These are phyloP conservation scores for Geotrichum reessii DNA, from an alignment of 1,139 yeast species.

Conservation along the genomic window DNA sequence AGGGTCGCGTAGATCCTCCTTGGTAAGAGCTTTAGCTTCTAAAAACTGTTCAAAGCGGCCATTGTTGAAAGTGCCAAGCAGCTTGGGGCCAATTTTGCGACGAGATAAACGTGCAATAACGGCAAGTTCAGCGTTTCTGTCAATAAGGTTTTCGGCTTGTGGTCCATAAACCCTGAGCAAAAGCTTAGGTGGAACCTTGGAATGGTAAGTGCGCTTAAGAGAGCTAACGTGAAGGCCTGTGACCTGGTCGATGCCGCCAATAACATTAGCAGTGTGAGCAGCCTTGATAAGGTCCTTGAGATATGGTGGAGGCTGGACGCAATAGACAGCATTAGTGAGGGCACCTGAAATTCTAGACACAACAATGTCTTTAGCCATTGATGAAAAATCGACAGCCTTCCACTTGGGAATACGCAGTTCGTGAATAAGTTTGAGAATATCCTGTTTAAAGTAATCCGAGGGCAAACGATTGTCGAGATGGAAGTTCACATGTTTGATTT, in stretches of 20 bases:
- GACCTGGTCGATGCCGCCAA: slow-evolving; percentile 18
- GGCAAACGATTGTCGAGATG: slow-evolving; percentile 51
- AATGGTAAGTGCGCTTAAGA: slow-evolving; percentile 26
- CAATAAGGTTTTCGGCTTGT: slow-evolving; percentile 79
- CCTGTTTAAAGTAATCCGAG: slow-evolving; percentile 75
- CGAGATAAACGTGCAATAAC: slow-evolving; percentile 67
- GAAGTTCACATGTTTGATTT: slow-evolving; percentile 19
- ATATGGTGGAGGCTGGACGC: slow-evolving; percentile 43
- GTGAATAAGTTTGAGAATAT: slow-evolving; percentile 61
- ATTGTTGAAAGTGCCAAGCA: slow-evolving; percentile 81
- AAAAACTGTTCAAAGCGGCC: slow-evolving; percentile 91
- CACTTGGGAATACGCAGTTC: slow-evolving; percentile 69
- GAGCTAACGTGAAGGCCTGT: slow-evolving; percentile 15
- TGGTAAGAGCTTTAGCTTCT: slow-evolving; percentile 69
- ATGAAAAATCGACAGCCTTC: slow-evolving; percentile 44
- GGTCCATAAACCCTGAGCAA: slow-evolving; percentile 86
- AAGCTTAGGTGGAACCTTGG: slow-evolving; percentile 42
- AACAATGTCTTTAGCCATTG: slow-evolving; percentile 40
- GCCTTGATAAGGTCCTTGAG: slow-evolving; percentile 30
- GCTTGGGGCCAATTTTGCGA: slow-evolving; percentile 79
- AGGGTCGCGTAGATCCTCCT: slow-evolving; percentile 66
- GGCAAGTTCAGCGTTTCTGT: slow-evolving; percentile 72
- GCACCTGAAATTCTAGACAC: slow-evolving; percentile 81
- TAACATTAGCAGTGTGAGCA: slow-evolving; percentile 18
- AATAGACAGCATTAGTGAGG: slow-evolving; percentile 81